Conservation (phyloP, 2,329 filamentous ascomycete species). For the Colletotrichum tropicale region DNA sequence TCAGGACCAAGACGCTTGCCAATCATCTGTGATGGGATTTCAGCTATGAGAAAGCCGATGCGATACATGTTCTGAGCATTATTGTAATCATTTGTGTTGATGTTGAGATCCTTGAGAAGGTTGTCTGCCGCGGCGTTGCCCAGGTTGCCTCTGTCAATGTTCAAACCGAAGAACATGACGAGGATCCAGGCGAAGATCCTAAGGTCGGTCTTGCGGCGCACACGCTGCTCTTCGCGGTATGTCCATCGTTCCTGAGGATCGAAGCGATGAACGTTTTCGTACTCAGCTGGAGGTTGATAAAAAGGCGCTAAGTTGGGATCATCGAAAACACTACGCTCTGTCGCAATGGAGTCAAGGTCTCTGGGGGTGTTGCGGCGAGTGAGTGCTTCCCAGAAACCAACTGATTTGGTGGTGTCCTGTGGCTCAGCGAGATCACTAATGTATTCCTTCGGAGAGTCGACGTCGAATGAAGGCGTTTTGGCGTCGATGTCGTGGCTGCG, state of each 20-base stretch:
- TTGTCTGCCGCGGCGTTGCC: background rate
- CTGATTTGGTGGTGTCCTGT: background rate
- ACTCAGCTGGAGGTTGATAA: background rate
- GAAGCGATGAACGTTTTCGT: slow-evolving; percentile 2
- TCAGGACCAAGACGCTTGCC: slow-evolving; percentile 49
- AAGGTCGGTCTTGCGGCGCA: slow-evolving; percentile 47
- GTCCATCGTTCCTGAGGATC: slow-evolving; percentile 12
- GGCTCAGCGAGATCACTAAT: background rate
- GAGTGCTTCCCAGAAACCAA: background rate
- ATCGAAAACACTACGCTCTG: background rate
- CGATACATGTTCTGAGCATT: background rate
- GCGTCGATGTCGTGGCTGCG: background rate
- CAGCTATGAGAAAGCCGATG: slow-evolving; percentile 50
- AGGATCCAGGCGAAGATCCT: slow-evolving; percentile 33
- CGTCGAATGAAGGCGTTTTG: background rate
- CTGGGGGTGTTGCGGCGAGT: background rate
- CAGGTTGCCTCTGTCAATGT: background rate
- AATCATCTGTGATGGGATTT: slow-evolving; percentile 63
- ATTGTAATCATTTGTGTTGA: background rate
- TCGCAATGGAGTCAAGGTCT: slow-evolving; percentile 28
- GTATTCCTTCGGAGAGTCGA: background rate
- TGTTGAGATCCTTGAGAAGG: background rate
- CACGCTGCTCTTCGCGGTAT: background rate
- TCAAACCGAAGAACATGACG: background rate
- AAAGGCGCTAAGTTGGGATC: background rate